Evolutionary conservation across 2,329 filamentous ascomycete genomes (phyloP).

Genomic region (Xylaria sp.): DNA sequence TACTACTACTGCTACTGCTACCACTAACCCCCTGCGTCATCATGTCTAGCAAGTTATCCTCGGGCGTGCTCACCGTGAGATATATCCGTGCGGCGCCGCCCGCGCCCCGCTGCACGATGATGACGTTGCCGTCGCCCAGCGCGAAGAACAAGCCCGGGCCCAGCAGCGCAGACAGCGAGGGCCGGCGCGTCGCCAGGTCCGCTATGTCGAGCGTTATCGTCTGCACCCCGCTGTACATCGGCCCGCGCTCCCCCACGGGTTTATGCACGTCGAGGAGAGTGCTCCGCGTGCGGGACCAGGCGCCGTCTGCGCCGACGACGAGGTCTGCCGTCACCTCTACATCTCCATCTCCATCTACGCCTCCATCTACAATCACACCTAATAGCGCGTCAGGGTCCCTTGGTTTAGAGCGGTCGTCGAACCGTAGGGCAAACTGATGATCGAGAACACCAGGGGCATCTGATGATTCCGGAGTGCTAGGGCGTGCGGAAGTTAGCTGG

Average conservation of each 20-base stretch:
- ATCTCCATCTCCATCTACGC: too few relatives aligned
- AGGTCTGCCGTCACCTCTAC: slow-evolving; percentile 5
- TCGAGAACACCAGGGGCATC: too few relatives aligned
- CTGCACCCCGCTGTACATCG: slow-evolving; percentile 5
- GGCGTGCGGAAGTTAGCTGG: background rate
- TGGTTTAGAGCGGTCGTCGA: background rate
- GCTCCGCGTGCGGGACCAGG: background rate
- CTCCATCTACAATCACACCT: too few relatives aligned
- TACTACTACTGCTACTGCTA: too few relatives aligned
- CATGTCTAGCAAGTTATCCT: background rate
- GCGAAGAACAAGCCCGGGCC: slow-evolving; percentile 1
- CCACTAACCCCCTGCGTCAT: too few relatives aligned
- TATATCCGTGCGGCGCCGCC: background rate
- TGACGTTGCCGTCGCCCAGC: slow-evolving; percentile 7
- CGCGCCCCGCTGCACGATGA: background rate
- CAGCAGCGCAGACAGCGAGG: background rate
- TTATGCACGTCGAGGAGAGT: background rate
- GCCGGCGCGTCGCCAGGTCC: background rate
- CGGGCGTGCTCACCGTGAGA: background rate
- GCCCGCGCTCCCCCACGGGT: too few relatives aligned
- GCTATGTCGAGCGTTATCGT: slow-evolving; percentile 10
- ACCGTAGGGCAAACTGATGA: background rate
- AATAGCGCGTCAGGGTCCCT: background rate
- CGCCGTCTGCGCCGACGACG: slow-evolving; percentile 14
- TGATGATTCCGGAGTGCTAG: background rate